phyloP scores from a whole-genome alignment of 164 flowering plant genomes.

The Piper longum region DNA sequence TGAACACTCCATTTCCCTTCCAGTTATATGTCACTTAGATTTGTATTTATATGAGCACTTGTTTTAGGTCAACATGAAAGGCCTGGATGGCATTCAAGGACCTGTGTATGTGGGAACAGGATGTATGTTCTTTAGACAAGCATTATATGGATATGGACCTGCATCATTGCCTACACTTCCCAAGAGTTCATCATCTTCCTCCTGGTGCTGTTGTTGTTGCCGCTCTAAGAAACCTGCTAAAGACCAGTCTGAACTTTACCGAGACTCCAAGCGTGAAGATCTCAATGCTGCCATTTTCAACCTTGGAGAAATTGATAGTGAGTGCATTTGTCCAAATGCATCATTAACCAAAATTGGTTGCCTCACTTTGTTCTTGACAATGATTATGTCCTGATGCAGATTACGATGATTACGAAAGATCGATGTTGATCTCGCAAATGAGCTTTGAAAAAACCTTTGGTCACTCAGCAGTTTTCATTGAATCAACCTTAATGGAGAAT shows the following conservation, averaged over 20 bases:
- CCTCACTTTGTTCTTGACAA: not conserved
- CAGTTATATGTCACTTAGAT: not conserved
- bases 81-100: constrained; percentile 96
- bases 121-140: constrained; percentile 87
- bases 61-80: constrained; percentile 93
- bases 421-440: constrained; percentile 76
- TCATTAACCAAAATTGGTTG: not conserved
- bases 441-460: constrained; percentile 98
- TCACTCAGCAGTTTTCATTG: constrained; percentile 78
- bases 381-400: constrained; percentile 25
- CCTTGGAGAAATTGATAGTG: constrained; percentile 84
- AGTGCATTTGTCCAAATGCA: constrained; percentile 14
- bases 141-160: constrained; percentile 94
- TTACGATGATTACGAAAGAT: constrained; percentile 86
- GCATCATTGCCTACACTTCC: constrained; percentile 49
- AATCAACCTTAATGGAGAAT: constrained; percentile 87
- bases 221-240: constrained; percentile 61
- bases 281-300: constrained; percentile 92
- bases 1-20: not conserved
- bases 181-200: constrained; percentile 57
- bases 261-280: constrained; percentile 78
- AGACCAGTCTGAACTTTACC: constrained; percentile 48
- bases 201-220: constrained; percentile 44
- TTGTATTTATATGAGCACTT: not conserved
- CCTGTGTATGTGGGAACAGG: constrained; percentile 99